Evolutionary conservation across 768 basidiomycete species (phyloP).

Genomic region (Multifurca ochricompacta): DNA sequence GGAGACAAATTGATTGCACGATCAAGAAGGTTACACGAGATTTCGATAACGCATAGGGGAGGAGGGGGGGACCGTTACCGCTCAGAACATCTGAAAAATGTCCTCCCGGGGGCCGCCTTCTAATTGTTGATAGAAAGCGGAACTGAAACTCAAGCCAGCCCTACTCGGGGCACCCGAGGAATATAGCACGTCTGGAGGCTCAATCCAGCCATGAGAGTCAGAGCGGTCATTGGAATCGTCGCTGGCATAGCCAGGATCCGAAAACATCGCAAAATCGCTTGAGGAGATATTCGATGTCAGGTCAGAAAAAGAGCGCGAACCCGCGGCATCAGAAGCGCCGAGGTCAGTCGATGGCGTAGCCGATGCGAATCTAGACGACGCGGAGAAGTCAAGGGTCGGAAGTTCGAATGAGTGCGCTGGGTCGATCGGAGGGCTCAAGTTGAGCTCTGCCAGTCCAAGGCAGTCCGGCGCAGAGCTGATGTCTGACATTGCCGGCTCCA

Average conservation of each 20-base stretch:
- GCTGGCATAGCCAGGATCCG: constrained; percentile 1
- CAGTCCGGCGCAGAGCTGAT: constrained; percentile 6
- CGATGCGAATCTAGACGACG: constrained; percentile 30
- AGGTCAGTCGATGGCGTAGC: constrained; percentile 7
- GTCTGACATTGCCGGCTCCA: constrained; percentile 24
- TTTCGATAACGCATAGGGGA: no score
- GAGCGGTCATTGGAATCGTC: constrained; percentile 15
- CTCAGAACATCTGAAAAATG: constrained; percentile 19
- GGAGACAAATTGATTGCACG: not conserved
- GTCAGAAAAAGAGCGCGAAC: constrained; percentile 1
- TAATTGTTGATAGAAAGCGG: constrained; percentile 29
- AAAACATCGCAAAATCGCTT: constrained; percentile 2
- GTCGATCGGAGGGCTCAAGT: constrained; percentile 32
- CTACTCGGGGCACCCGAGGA: constrained; percentile 13
- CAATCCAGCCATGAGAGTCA: constrained; percentile 19
- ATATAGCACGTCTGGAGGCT: constrained; percentile 13
- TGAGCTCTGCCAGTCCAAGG: constrained; percentile 4
- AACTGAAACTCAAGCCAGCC: constrained; percentile 36
- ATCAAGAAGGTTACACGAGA: no score
- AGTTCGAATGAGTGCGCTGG: constrained; percentile 62
- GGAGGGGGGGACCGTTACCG: not conserved
- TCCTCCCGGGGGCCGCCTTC: constrained; percentile 22
- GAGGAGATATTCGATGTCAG: constrained; percentile 1
- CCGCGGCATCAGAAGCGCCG: constrained; percentile 16
- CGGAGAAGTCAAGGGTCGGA: constrained; percentile 70